Evolutionary conservation across 805 yeast genomes (phyloP).

Genomic region (Starmerella sirachaensis): DNA sequence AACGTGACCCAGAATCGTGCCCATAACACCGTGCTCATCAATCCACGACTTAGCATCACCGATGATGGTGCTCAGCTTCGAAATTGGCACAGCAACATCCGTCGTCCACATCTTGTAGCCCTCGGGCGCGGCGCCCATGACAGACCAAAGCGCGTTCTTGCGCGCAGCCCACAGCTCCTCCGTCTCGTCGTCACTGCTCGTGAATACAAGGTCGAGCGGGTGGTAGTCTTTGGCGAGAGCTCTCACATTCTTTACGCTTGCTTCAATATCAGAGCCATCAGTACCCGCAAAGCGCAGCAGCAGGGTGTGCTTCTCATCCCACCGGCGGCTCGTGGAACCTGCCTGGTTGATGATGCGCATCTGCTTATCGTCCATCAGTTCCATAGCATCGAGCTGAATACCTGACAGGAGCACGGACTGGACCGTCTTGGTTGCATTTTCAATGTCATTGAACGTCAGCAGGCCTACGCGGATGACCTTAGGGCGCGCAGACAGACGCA

Average conservation of each 20-base stretch:
- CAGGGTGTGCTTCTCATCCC: slow-evolving; percentile 61
- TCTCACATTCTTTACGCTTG: slow-evolving; percentile 39
- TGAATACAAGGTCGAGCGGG: slow-evolving; percentile 46
- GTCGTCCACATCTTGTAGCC: slow-evolving; percentile 77
- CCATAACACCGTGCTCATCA: slow-evolving; percentile 38
- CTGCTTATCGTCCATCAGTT: slow-evolving; percentile 59
- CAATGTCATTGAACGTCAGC: slow-evolving; percentile 35
- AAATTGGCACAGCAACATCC: slow-evolving; percentile 82
- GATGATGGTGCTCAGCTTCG: slow-evolving; percentile 49
- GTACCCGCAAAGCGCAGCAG: slow-evolving; percentile 38
- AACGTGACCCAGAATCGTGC: slow-evolving; percentile 71
- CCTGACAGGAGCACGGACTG: slow-evolving; percentile 59
- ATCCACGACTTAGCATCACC: slow-evolving; percentile 53
- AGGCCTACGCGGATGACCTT: slow-evolving; percentile 45
- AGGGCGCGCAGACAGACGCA: slow-evolving; percentile 37
- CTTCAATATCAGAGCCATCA: slow-evolving; percentile 38
- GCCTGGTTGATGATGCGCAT: slow-evolving; percentile 59
- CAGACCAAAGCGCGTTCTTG: slow-evolving; percentile 64
- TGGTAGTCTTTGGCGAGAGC: slow-evolving; percentile 29
- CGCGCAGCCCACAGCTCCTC: slow-evolving; percentile 72
- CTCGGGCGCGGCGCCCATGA: slow-evolving; percentile 55
- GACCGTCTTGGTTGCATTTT: slow-evolving; percentile 13
- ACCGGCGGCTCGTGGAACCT: slow-evolving; percentile 41
- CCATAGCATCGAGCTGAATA: slow-evolving; percentile 63
- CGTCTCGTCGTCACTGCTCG: slow-evolving; percentile 51